Conservation (phyloP, 306 rosid species). For the Corylus americana region DNA sequence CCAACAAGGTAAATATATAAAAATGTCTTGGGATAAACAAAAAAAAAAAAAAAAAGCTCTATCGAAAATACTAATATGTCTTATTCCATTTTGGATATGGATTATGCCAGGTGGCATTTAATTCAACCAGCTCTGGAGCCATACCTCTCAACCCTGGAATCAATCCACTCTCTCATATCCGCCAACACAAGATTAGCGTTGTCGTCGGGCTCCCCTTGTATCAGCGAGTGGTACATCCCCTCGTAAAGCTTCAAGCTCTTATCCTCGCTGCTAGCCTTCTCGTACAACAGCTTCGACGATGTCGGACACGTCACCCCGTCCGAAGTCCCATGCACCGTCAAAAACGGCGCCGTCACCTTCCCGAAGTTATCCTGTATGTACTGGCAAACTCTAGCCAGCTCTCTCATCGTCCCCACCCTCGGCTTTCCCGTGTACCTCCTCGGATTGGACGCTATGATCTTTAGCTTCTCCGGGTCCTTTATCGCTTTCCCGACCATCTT, state of each 20-base stretch:
- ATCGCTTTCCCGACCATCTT: constrained; percentile 94
- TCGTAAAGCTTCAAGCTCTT: constrained; percentile 87
- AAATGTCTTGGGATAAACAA: too few relatives aligned
- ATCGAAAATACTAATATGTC: too few relatives aligned
- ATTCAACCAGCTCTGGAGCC: constrained; percentile 30
- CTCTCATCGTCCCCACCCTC: constrained; percentile 96
- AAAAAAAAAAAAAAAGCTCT: too few relatives aligned
- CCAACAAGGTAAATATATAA: too few relatives aligned
- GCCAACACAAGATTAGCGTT: constrained; percentile 58
- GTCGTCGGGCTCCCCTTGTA: constrained; percentile 92
- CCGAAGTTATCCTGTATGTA: constrained; percentile 74
- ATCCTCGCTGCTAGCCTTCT: constrained; percentile 74
- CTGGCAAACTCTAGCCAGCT: constrained; percentile 76
- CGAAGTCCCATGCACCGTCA: constrained; percentile 77
- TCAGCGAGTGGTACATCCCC: constrained; percentile 90
- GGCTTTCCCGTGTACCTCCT: constrained; percentile 87
- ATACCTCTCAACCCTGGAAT: constrained; percentile 56
- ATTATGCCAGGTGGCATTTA: neutral
- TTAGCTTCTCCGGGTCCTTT: constrained; percentile 74
- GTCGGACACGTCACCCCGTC: constrained; percentile 91
- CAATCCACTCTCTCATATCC: constrained; percentile 93
- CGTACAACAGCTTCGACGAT: constrained; percentile 68
- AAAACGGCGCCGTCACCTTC: constrained; percentile 75
- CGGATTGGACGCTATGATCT: constrained; percentile 80
- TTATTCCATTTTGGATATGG: too few relatives aligned